Conservation (phyloP, 2,329 filamentous ascomycete genomes). For the Talaromyces sp. region DNA sequence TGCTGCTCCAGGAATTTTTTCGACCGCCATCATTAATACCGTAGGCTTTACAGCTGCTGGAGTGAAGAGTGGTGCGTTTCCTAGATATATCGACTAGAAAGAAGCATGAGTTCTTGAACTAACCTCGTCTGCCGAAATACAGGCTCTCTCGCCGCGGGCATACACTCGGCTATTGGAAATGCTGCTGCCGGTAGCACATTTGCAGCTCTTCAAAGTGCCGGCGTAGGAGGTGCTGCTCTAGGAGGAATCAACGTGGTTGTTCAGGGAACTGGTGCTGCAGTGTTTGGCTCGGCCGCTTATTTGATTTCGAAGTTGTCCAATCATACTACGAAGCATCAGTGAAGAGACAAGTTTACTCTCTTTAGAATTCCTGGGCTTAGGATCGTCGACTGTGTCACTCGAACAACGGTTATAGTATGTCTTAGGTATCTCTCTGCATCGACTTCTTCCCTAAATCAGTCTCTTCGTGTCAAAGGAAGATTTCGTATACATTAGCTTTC, state of each 20-base stretch:
- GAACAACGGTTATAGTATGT: too few species aligned
- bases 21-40: neutral
- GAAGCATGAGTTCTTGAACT: too few species aligned
- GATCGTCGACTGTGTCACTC: too few species aligned
- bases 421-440: too few species aligned
- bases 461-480: too few species aligned
- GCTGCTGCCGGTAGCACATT: neutral
- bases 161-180: neutral
- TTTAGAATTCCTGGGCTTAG: too few species aligned
- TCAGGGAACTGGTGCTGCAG: neutral
- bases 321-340: neutral
- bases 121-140: too few species aligned
- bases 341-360: too few species aligned
- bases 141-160: neutral
- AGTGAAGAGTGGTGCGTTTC: neutral
- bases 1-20: neutral
- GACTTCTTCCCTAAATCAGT: too few species aligned
- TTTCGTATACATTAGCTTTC: too few species aligned
- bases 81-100: neutral
- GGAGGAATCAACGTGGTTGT: neutral
- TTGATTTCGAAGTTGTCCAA: neutral
- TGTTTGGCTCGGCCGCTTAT: neutral
- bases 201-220: neutral
- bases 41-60: neutral
- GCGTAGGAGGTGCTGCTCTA: neutral